Percentiles rank a stretch among this genome's conserved stretches.
Conservation (phyloP, 129 eudicot species). For the Lactuca saligna region DNA sequence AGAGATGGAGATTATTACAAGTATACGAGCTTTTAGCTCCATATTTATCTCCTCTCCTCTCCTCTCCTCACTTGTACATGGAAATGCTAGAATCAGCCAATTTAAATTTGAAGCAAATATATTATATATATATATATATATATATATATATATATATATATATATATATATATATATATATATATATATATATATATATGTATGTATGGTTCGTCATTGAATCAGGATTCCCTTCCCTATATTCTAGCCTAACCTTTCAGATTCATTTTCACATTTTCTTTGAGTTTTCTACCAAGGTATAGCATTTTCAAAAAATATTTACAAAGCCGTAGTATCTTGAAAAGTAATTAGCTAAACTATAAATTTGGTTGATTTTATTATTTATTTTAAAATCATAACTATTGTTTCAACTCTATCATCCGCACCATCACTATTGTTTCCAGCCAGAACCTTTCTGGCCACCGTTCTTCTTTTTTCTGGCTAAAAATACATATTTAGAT, state of each 20-base stretch:
- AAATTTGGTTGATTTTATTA: too few relatives aligned
- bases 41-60: constrained; percentile 27
- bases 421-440: too few relatives aligned
- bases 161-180: not conserved
- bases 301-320: too few relatives aligned
- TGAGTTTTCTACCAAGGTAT: not conserved
- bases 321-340: too few relatives aligned
- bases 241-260: constrained; percentile 17
- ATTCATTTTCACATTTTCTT: not conserved
- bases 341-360: too few relatives aligned
- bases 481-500: too few relatives aligned
- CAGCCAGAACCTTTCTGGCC: too few relatives aligned
- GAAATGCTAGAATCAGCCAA: not conserved
- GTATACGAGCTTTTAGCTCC: constrained; percentile 34
- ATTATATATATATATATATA: not conserved
- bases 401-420: too few relatives aligned
- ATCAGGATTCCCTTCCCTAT: constrained; percentile 27
- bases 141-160: not conserved
- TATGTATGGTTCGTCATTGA: constrained; percentile 20
- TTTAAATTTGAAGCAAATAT: not conserved
- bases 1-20: constrained; percentile 38
- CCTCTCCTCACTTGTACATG: constrained; percentile 24
- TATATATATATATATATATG: not conserved
- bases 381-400: too few relatives aligned
- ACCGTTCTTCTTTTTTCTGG: too few relatives aligned